Evolutionary conservation across 2,329 filamentous ascomycete genomes (phyloP), one percentile per base, ranked within the genome.

Genomic region (Berkeleyomyces rouxiae): DNA sequence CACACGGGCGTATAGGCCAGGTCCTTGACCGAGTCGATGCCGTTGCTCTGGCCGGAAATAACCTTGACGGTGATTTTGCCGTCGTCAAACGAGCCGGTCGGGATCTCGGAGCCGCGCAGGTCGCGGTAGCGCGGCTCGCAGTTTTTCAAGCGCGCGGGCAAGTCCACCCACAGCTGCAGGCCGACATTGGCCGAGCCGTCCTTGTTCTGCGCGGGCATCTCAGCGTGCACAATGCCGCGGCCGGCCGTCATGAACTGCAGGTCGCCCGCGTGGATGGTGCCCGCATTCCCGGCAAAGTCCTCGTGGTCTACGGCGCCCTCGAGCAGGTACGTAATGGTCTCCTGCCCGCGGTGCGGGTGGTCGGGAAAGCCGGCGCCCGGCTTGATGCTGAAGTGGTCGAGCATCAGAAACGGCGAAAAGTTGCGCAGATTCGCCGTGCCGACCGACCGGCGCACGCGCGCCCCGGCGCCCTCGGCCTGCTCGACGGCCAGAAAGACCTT

Each of bases 171-270:
- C 31, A 97, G 79, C 76, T 97, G 93, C 75, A 97, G 82, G 42
- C 92, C 92, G 61, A 95, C 80, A 72, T 91, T 96, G 64, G 86
- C 77, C 63, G 78, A 82, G 59, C 88, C 88, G 71, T 93, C 88
- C 0, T 79, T 72, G 71, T 90, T 89, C 70, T 88, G 83, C 62
- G 82, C 81, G 7, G 92, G 92, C 90, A 97, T 96, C 75, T 97
- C 92, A 44, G 91, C 89, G 73, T 97, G 93, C 73, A 96, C 87
- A 69, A 97, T 95, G 49, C 92, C 92, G 23, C 81, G 78, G 3
- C 92, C 92, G 0, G 92, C 92, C 0, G 92, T 96, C 93, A 97
- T 97, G 79, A 97, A 97, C 72, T 97, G 92, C 58, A 97, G 76
- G 71, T 96, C 92, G n/a, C 92, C 92, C 0, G 87, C 75, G 65